These are phyloP conservation scores for Colletotrichum liriopes DNA, from an alignment of 2,329 filamentous ascomycete genomes.

Conservation along the genomic window DNA sequence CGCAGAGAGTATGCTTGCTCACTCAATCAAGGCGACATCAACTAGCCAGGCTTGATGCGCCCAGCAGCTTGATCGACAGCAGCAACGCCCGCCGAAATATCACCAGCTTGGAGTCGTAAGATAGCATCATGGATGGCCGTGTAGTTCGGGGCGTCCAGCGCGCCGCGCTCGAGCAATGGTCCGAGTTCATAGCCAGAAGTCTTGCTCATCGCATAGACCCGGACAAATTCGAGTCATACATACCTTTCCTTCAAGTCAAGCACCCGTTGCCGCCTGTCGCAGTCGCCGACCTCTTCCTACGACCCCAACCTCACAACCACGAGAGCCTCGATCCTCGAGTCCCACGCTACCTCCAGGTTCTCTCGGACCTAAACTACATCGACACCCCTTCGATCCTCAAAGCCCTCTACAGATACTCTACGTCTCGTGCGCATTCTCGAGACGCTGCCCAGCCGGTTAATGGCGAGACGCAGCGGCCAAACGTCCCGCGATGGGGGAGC, in stretches of 20 bases:
- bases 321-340: constrained; percentile 72
- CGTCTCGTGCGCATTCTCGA: constrained; percentile 59
- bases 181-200: constrained; percentile 66
- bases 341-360: constrained; percentile 71
- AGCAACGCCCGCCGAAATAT: not conserved
- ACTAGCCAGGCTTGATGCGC: constrained; percentile 34
- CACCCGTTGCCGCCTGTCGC: constrained; percentile 66
- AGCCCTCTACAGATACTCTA: constrained; percentile 71
- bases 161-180: constrained; percentile 60
- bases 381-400: constrained; percentile 70
- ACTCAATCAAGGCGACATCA: constrained; percentile 7
- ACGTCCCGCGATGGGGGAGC: constrained; percentile 64
- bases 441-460: constrained; percentile 42
- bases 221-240: constrained; percentile 68
- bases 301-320: constrained; percentile 64
- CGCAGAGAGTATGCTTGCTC: constrained; percentile 28
- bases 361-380: constrained; percentile 67
- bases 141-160: constrained; percentile 43
- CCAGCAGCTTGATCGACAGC: constrained; percentile 20
- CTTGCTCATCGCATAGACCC: constrained; percentile 66
- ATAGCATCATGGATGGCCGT: constrained; percentile 42
- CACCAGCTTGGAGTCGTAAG: not conserved
- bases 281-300: constrained; percentile 73
- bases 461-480: constrained; percentile 18
- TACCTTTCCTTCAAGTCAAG: constrained; percentile 64